phyloP scores from a whole-genome alignment of 345 rosid species.

The Corymbia maculata region DNA sequence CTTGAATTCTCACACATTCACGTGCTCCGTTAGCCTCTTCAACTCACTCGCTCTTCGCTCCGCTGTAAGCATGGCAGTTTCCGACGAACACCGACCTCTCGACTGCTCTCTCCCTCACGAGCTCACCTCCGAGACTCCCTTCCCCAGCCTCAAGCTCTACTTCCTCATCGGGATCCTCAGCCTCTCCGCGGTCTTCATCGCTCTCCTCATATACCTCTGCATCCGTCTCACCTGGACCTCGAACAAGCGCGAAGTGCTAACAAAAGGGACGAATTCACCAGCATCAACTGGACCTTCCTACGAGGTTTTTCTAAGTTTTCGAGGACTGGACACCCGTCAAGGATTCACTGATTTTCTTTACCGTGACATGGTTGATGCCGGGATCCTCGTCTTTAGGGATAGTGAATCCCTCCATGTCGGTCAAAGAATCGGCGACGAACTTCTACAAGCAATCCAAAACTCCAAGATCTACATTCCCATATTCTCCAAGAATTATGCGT shows the following conservation, averaged over 20 bases:
- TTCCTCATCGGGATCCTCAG: too few relatives aligned
- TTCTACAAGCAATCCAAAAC: accelerated
- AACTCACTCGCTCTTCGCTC: too few relatives aligned
- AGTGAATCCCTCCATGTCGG: background rate
- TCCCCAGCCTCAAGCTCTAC: too few relatives aligned
- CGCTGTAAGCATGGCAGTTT: too few relatives aligned
- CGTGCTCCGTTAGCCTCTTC: too few relatives aligned
- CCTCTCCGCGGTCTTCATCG: too few relatives aligned
- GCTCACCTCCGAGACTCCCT: too few relatives aligned
- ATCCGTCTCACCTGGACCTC: too few relatives aligned
- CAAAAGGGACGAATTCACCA: background rate
- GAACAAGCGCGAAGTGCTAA: slow-evolving; percentile 6
- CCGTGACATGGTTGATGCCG: accelerated
- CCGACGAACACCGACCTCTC: too few relatives aligned
- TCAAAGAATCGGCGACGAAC: background rate
- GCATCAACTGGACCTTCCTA: slow-evolving; percentile 6
- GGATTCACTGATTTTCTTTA: background rate
- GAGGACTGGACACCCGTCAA: slow-evolving; percentile 8
- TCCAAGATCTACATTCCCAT: background rate
- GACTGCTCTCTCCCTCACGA: too few relatives aligned
- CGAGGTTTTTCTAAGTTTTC: background rate
- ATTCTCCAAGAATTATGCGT: background rate
- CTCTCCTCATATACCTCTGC: too few relatives aligned
- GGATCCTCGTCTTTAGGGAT: background rate
- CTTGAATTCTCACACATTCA: too few relatives aligned